phyloP scores from a whole-genome alignment of 345 rosid species.

The Moricandia arvensis region DNA sequence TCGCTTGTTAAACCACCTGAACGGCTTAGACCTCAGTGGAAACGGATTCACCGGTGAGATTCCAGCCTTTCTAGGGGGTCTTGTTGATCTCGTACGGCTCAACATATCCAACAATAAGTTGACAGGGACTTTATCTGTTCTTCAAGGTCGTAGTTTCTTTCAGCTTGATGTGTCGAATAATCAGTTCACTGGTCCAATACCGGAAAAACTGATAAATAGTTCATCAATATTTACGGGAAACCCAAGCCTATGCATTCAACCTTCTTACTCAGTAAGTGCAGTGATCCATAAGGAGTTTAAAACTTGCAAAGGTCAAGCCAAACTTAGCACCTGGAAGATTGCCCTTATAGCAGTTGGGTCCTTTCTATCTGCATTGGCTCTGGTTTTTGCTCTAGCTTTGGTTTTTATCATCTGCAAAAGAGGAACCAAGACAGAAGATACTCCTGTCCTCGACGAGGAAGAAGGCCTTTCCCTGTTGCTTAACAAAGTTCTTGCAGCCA shows the following conservation, averaged over 20 bases:
- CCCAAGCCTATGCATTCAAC: constrained; percentile 57
- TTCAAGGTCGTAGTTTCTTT: constrained; percentile 40
- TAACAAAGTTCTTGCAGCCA: constrained; percentile 58
- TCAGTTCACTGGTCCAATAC: constrained; percentile 63
- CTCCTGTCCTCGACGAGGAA: constrained; percentile 39
- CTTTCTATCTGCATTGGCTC: constrained; percentile 22
- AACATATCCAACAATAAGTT: constrained; percentile 72
- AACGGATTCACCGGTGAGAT: constrained; percentile 60
- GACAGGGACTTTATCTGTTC: constrained; percentile 53
- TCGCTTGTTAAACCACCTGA: constrained; percentile 43
- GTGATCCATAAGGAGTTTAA: constrained; percentile 35
- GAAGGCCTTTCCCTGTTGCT: constrained; percentile 55
- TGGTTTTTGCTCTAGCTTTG: constrained; percentile 37
- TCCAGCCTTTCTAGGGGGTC: constrained; percentile 47
- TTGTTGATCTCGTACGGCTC: constrained; percentile 48
- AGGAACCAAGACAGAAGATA: constrained; percentile 37
- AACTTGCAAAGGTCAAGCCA: constrained; percentile 42
- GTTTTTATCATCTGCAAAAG: constrained; percentile 24
- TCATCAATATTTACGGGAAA: constrained; percentile 54
- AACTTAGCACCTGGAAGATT: constrained; percentile 40
- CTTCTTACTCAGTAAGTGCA: constrained; percentile 40
- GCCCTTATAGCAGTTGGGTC: constrained; percentile 48
- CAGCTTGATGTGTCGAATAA: constrained; percentile 59
- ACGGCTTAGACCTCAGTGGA: constrained; percentile 58
- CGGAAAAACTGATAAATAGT: constrained; percentile 38